Evolutionary conservation across 768 basidiomycete genomes (phyloP).

Genomic region (Cystobasidium tubakii): DNA sequence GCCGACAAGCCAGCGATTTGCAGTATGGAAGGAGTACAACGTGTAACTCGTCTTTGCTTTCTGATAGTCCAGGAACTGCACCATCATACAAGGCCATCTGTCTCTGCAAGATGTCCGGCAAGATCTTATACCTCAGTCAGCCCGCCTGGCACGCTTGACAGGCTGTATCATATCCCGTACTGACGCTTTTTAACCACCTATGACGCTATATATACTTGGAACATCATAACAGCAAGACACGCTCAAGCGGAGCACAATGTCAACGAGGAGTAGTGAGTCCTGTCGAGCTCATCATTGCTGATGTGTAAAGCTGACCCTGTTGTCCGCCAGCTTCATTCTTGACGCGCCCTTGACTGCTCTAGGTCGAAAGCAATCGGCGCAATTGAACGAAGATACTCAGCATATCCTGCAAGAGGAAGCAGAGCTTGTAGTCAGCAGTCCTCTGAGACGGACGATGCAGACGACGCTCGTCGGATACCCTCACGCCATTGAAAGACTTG

Average conservation of each 20-base stretch:
- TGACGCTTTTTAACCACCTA: not conserved
- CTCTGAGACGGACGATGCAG: conserved; percentile 47
- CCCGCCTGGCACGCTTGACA: conserved; percentile 46
- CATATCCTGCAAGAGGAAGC: conserved; percentile 45
- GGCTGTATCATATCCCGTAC: not conserved
- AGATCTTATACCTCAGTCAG: conserved; percentile 41
- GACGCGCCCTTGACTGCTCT: conserved; percentile 48
- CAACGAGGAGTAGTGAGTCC: conserved; percentile 43
- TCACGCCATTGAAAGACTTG: conserved; percentile 24
- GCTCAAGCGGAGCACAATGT: conserved; percentile 42
- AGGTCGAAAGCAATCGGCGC: conserved; percentile 45
- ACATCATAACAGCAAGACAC: not conserved
- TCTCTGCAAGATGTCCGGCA: conserved; percentile 30
- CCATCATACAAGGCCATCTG: too few species aligned
- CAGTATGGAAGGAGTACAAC: too few species aligned
- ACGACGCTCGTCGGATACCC: conserved; percentile 40
- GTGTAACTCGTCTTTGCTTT: too few species aligned
- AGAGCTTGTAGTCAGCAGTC: conserved; percentile 46
- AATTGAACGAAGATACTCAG: conserved; percentile 46
- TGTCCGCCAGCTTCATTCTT: conserved; percentile 40
- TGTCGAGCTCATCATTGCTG: not conserved
- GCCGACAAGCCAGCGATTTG: too few species aligned
- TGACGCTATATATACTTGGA: not conserved
- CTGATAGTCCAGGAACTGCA: too few species aligned
- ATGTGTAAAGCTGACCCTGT: not conserved